Conservation (phyloP, 2,329 filamentous ascomycete species). For the Sporothrix inflata region DNA sequence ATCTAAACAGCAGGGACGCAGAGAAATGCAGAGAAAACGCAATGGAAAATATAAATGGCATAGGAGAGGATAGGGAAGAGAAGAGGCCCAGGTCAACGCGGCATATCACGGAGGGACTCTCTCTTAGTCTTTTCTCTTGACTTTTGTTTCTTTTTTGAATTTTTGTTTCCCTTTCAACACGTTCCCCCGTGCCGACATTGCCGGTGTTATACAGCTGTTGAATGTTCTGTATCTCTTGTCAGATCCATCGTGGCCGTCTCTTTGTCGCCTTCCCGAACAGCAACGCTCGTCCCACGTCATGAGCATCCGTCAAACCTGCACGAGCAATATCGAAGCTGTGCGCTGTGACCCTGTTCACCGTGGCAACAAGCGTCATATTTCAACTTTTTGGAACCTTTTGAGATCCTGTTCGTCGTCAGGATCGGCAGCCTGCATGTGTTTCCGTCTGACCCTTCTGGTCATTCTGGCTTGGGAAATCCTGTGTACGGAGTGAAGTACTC, state of each 20-base stretch:
- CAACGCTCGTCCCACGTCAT: neutral
- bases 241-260: neutral
- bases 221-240: neutral
- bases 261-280: neutral
- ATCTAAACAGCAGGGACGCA: neutral
- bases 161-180: neutral
- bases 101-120: neutral
- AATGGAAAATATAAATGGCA: neutral
- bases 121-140: neutral
- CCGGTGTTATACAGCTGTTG: neutral
- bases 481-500: neutral
- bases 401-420: neutral
- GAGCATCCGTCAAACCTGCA: neutral
- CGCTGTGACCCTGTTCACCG: neutral
- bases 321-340: constrained; percentile 5
- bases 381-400: neutral
- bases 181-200: constrained; percentile 14
- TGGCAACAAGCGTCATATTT: neutral
- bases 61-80: neutral
- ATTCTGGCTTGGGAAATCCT: neutral
- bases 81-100: neutral
- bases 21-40: neutral
- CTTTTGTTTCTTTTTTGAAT: neutral
- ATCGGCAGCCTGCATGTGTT: neutral
- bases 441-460: too few relatives aligned